Percentiles rank a stretch among this genome's conserved stretches.
Conservation (phyloP, 1,284 basidiomycete genomes). For the Microbotryum silenes-acaulis region DNA sequence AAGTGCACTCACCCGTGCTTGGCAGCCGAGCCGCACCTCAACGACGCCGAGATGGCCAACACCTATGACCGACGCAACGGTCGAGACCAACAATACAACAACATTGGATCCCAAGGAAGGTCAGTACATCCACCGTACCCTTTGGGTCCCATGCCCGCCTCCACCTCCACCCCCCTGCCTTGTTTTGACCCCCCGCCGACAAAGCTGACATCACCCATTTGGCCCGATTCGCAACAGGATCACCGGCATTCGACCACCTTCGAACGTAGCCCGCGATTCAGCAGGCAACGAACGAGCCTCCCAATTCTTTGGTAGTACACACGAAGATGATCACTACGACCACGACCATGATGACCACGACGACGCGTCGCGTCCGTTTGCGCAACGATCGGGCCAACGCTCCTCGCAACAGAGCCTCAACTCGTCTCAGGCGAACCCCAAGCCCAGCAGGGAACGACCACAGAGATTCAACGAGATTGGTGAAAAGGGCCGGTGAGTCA, state of each 20-base stretch:
- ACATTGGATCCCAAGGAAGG: conserved; percentile 26
- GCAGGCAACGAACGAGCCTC: conserved; percentile 29
- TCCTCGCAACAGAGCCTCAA: not conserved
- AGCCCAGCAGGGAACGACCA: conserved; percentile 9
- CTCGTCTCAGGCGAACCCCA: too few relatives aligned
- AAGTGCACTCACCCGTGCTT: too few relatives aligned
- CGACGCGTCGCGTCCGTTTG: not conserved
- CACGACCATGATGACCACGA: conserved; percentile 8
- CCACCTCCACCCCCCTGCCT: not conserved
- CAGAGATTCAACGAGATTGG: conserved; percentile 19
- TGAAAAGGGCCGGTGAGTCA: conserved; percentile 22
- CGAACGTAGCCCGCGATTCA: conserved; percentile 25
- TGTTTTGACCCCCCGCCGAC: not conserved
- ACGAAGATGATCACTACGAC: conserved; percentile 26
- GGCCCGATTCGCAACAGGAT: not conserved
- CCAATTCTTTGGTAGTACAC: conserved; percentile 27
- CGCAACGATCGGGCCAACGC: not conserved
- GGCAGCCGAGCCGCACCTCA: too few relatives aligned
- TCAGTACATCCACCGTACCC: not conserved
- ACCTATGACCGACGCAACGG: not conserved
- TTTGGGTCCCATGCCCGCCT: too few relatives aligned
- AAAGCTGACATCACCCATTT: not conserved
- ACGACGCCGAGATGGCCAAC: too few relatives aligned
- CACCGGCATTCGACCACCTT: conserved; percentile 23
- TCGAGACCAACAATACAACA: conserved; percentile 23